Base-by-base conservation (phyloP, 352 stramenopile species). In the Phytopythium helicoides region DNA sequence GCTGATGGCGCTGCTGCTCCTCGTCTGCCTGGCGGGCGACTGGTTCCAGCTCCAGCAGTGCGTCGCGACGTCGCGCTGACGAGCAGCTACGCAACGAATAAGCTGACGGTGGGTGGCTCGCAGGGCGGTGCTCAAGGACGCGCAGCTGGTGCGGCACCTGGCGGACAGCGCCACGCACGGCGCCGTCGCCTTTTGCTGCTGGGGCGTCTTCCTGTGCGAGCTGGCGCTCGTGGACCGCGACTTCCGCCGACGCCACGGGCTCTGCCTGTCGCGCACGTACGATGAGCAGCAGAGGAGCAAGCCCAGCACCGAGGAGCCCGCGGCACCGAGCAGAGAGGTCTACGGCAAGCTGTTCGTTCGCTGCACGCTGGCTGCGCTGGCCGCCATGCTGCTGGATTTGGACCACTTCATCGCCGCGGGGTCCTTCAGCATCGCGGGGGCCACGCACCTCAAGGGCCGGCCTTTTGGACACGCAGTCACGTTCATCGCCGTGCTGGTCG, bases 341-440 rank as follows among this genome's bases (percentile, higher is more conserved):
- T 50, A 37, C 26, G 23, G 16, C 5, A 50, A 36, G 44, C 22
- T 50, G 14, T 8, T 50, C 0, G n/a, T 28, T 14, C 22, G 44
- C n/a, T 82, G 69, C 35, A 23, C 78, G 26, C 40, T 74, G 3
- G 76, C 73, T 1, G 65, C 53, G 0, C 28, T 81, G 18, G 70
- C 63, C 9, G 76, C 76, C 6, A 63, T 68, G 7, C 54, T 86
- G 21, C 62, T 92, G 3, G 81, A 89, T 40, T 49, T 88, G 23
- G 77, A 92, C 65, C 76, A 92, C 62, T 89, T 92, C 53, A 81
- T 89, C 55, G 73, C 71, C 14, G 77, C 81, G 6, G 60, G 71
- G n/a, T 59, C 70, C 1, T 61, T 87, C 37, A 88, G 52, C 39
- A 67, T 92, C 25, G 41, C 58, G 25, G 76, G 68, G 28, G 81